Evolutionary conservation across 441 rosid species (phyloP), one percentile per base, ranked within the genome.

Genomic region (Erodium moschatum): DNA sequence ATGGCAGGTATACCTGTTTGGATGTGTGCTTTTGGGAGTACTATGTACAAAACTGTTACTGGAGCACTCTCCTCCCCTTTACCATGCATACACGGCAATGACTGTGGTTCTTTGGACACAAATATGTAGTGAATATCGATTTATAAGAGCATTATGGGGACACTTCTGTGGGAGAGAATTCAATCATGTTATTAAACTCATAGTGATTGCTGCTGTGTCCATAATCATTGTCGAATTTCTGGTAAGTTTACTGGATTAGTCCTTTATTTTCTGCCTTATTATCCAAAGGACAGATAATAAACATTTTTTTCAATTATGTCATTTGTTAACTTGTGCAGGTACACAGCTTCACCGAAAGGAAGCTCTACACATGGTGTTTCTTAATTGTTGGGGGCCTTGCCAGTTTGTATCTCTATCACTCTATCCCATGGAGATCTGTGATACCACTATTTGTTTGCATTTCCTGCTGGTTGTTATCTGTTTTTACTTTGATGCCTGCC

Each of bases 401-500:
- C 70, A 79, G 82, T 70, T 33, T 82, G 74, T 78, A 84, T 82
- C 86, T 93, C 72, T 81, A 76, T 73, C 71, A 80, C 52, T 74
- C 81, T 78, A 85, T 90, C 73, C 94, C 91, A 0, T 84, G 91
- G 95, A 85, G 86, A 85, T 86, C 90, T 54, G 83, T 85, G 69
- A 81, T 89, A 79, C 94, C 97, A 15, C 60, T 85, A 83, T 93
- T 90, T 79, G 87, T 87, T 70, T 85, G 90, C 72, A 54, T 80
- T 56, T 70, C 95, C 8, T 90, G 93, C 81, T 90, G 93, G 90
- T 85, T 85, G 81, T 69, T 90, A 64, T 90, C 96, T 73, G 74
- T 84, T 69, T 90, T 93, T 74, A 93, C 97, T 64, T 76, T 87
- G 82, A 89, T 90, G 97, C 98, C 96, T 6, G 98, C 97, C 38